phyloP scores from a whole-genome alignment of 192 early-diverging fungal species.

The Entomortierella chlamydospora region DNA sequence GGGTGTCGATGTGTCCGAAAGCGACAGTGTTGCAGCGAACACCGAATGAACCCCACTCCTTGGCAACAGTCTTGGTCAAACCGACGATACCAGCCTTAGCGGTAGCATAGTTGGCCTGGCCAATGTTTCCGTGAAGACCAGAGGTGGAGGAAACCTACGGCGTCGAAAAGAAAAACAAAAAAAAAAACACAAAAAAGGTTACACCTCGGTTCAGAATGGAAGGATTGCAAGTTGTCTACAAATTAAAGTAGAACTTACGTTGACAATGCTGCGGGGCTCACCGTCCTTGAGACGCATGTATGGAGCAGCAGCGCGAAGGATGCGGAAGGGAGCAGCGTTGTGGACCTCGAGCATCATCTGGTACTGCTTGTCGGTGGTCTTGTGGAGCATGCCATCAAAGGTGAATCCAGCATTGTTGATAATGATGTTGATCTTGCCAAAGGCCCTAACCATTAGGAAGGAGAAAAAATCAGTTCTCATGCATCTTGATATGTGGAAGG shows the following conservation, averaged over 20 bases:
- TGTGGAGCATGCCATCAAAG: constrained; percentile 91
- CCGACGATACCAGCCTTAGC: constrained; percentile 95
- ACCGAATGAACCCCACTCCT: constrained; percentile 75
- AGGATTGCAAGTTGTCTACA: too few relatives aligned
- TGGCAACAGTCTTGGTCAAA: constrained; percentile 91
- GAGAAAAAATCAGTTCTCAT: neutral
- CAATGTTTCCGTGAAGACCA: constrained; percentile 92
- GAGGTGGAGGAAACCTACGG: constrained; percentile 64
- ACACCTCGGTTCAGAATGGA: too few relatives aligned
- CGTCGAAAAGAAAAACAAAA: neutral
- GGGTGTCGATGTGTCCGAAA: constrained; percentile 73
- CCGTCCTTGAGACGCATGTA: constrained; percentile 69
- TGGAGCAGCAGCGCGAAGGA: constrained; percentile 66
- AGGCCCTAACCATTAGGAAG: constrained; percentile 56
- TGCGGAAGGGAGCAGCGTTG: constrained; percentile 73
- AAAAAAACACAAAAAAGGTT: neutral
- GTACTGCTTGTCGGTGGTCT: constrained; percentile 95
- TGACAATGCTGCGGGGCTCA: constrained; percentile 68
- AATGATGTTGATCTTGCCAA: constrained; percentile 84
- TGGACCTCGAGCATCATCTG: constrained; percentile 84
- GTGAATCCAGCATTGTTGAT: constrained; percentile 99
- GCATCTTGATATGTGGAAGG: too few relatives aligned
- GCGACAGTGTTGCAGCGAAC: constrained; percentile 74
- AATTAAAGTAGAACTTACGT: constrained; percentile 30
- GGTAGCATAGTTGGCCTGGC: constrained; percentile 95